Conservation (phyloP, 2,329 filamentous ascomycete genomes). For the Penicillium sp. region DNA sequence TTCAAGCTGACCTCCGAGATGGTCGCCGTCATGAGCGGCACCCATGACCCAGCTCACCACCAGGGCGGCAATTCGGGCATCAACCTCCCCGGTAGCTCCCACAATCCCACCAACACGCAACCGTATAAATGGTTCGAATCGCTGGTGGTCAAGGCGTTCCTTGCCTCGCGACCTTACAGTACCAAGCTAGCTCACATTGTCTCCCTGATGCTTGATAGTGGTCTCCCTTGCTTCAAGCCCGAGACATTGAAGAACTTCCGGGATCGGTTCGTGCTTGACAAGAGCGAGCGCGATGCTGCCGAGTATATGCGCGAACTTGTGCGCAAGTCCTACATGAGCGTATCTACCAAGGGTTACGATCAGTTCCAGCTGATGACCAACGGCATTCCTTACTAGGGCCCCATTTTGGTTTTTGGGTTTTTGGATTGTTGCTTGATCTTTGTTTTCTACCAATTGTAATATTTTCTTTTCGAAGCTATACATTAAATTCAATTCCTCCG, state of each 20-base stretch:
- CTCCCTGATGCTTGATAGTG: conserved; percentile 91
- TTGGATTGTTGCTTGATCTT: no score
- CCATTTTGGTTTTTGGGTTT: neutral
- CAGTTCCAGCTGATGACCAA: conserved; percentile 97
- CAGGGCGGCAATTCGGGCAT: conserved; percentile 28
- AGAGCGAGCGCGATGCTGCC: conserved; percentile 87
- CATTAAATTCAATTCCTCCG: neutral
- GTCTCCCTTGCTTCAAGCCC: conserved; percentile 95
- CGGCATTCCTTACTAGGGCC: conserved; percentile 79
- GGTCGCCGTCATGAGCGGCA: conserved; percentile 98
- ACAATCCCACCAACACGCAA: conserved; percentile 68
- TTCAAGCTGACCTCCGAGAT: conserved; percentile 98
- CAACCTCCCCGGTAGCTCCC: conserved; percentile 34
- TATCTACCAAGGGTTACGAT: conserved; percentile 93
- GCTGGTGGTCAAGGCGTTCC: conserved; percentile 90
- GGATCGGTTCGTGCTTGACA: conserved; percentile 89
- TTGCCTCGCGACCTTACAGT: conserved; percentile 81
- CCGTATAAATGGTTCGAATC: conserved; percentile 96
- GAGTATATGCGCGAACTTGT: conserved; percentile 91
- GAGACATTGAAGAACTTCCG: conserved; percentile 91
- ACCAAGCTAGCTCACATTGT: conserved; percentile 91
- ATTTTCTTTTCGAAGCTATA: no score
- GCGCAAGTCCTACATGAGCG: conserved; percentile 85
- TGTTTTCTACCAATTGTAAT: no score
- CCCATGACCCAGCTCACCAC: conserved; percentile 37